Conservation (phyloP, 2,329 filamentous ascomycete genomes). For the Plectosphaerella cucumerina region DNA sequence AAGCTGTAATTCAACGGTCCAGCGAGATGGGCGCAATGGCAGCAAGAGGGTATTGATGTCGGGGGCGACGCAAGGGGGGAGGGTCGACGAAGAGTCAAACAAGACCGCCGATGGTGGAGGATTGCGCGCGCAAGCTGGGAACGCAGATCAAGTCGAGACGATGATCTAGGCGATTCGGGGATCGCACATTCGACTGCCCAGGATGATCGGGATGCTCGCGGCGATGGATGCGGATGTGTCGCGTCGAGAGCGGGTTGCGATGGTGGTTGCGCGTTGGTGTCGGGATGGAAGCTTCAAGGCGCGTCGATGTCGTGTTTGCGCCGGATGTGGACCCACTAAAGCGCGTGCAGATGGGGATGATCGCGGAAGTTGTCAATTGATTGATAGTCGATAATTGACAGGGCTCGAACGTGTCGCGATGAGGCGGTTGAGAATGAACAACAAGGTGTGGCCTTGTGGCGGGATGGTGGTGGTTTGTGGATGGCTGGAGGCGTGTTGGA, state of each 20-base stretch:
- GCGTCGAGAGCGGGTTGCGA: background rate
- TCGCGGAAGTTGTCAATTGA: no score
- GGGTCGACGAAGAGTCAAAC: background rate
- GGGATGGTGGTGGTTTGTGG: background rate
- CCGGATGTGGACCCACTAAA: background rate
- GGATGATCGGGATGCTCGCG: background rate
- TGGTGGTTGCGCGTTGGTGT: background rate
- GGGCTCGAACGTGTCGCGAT: no score
- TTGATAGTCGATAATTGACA: no score
- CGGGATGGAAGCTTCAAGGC: background rate
- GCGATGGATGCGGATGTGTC: background rate
- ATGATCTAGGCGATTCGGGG: constrained; percentile 1
- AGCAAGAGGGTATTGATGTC: no score
- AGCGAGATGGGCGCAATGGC: no score
- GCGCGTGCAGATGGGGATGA: no score
- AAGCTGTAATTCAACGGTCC: background rate
- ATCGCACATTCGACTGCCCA: constrained; percentile 1
- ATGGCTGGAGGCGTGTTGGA: background rate
- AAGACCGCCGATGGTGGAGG: background rate
- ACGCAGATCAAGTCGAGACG: background rate
- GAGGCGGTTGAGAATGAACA: no score
- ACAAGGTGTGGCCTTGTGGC: background rate
- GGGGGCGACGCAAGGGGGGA: no score
- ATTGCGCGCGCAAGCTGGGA: background rate
- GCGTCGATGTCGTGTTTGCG: background rate